phyloP scores from a whole-genome alignment of 2,329 filamentous ascomycete genomes.

The Macrophomina pseudophaseolina region DNA sequence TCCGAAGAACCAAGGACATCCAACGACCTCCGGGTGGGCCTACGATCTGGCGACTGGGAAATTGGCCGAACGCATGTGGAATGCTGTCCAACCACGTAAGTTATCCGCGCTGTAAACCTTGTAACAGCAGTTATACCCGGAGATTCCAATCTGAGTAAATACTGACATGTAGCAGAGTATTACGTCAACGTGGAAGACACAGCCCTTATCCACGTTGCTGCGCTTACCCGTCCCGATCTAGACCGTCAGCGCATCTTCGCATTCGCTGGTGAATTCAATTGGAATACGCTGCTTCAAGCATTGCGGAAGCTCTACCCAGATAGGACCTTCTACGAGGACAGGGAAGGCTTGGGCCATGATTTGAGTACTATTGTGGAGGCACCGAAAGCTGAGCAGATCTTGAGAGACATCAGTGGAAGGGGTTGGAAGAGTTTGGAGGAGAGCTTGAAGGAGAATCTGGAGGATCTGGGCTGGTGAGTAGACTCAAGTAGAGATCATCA shows the following conservation, averaged over 20 bases:
- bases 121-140: no score
- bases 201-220: conserved; percentile 33
- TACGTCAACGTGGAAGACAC: conserved; percentile 33
- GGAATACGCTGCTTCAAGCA: conserved; percentile 26
- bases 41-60: conserved; percentile 27
- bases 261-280: conserved; percentile 28
- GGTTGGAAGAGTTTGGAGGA: conserved; percentile 29
- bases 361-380: conserved; percentile 20
- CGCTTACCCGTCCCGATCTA: conserved; percentile 28
- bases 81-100: background rate
- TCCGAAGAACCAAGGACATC: conserved; percentile 30
- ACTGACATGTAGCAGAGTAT: conserved; percentile 21
- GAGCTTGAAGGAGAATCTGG: conserved; percentile 27
- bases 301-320: conserved; percentile 21
- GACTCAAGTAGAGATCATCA: no score
- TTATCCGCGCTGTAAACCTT: background rate
- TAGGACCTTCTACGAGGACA: conserved; percentile 24
- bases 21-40: conserved; percentile 29
- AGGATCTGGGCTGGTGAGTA: background rate
- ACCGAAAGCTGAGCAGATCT: conserved; percentile 14
- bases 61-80: conserved; percentile 24
- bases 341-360: conserved; percentile 29
- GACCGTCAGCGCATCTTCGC: conserved; percentile 30
- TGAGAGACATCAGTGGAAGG: conserved; percentile 28
- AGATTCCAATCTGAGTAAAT: background rate